A percentile compares a stretch with the other conserved stretches of the same genome.
Evolutionary conservation across 2,329 filamentous ascomycete species (phyloP).

Genomic region (Botryotinia convoluta): DNA sequence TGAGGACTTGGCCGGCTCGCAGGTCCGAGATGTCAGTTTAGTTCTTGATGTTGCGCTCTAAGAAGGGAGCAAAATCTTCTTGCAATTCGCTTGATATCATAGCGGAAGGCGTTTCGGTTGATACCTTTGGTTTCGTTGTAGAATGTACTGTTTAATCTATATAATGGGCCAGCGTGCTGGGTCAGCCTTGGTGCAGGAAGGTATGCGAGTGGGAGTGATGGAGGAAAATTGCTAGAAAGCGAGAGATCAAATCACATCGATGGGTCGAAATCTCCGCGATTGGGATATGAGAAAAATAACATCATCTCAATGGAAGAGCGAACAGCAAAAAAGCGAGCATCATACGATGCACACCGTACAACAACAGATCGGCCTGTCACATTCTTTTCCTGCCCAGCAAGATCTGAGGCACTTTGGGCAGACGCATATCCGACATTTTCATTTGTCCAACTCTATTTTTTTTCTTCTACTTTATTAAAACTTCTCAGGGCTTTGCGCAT

Average conservation of each 20-base stretch:
- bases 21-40: conserved; percentile 93
- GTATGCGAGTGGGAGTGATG: conserved; percentile 15
- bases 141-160: conserved; percentile 43
- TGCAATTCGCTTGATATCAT: conserved; percentile 40
- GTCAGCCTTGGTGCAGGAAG: conserved; percentile 26
- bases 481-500: conserved; percentile 26
- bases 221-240: conserved; percentile 14
- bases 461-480: conserved; percentile 18
- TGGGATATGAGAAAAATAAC: background rate
- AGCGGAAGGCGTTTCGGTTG: conserved; percentile 41
- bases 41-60: conserved; percentile 87
- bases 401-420: conserved; percentile 21
- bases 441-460: conserved; percentile 35
- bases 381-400: conserved; percentile 21
- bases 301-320: background rate
- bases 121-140: conserved; percentile 41
- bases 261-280: conserved; percentile 1
- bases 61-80: conserved; percentile 40
- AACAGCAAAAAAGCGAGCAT: conserved; percentile 8
- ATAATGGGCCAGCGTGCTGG: conserved; percentile 39
- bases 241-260: background rate
- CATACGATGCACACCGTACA: conserved; percentile 17
- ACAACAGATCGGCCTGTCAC: conserved; percentile 27
- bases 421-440: conserved; percentile 28
- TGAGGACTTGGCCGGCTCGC: conserved; percentile 85